phyloP scores from a whole-genome alignment of 1,139 yeast genomes.

The Zygosaccharomyces sapae region DNA sequence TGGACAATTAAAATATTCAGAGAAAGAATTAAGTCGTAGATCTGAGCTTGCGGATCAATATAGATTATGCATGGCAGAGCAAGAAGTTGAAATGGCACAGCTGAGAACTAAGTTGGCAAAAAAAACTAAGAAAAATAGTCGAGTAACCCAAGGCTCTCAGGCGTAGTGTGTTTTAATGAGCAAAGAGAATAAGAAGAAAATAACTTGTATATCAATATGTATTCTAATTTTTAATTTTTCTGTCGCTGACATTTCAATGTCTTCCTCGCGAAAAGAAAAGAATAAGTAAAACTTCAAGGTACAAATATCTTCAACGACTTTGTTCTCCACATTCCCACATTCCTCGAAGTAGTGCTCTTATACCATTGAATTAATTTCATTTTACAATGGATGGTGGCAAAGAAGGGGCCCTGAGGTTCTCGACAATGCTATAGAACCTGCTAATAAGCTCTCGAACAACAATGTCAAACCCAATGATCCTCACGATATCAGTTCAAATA shows the following conservation, averaged over 20 bases:
- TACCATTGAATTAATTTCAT: background rate
- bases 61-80: slow-evolving; percentile 6
- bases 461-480: slow-evolving; percentile 1
- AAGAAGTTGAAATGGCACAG: slow-evolving; percentile 9
- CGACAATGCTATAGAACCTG: background rate
- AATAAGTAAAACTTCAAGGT: background rate
- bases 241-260: background rate
- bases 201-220: background rate
- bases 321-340: too few species aligned
- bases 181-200: background rate
- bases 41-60: slow-evolving; percentile 7
- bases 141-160: background rate
- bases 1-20: slow-evolving; percentile 16
- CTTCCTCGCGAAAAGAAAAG: background rate
- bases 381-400: slow-evolving; percentile 1
- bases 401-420: background rate
- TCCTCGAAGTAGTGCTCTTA: background rate
- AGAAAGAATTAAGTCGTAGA: slow-evolving; percentile 5
- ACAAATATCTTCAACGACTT: too few species aligned
- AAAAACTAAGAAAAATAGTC: background rate
- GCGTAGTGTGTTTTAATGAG: too few species aligned
- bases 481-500: slow-evolving; percentile 3
- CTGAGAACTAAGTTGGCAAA: slow-evolving; percentile 1
- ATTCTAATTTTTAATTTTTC: too few species aligned
- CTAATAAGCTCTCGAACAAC: background rate